Evolutionary conservation across 2,329 filamentous ascomycete species (phyloP).

Genomic region (Cadophora gregata): DNA sequence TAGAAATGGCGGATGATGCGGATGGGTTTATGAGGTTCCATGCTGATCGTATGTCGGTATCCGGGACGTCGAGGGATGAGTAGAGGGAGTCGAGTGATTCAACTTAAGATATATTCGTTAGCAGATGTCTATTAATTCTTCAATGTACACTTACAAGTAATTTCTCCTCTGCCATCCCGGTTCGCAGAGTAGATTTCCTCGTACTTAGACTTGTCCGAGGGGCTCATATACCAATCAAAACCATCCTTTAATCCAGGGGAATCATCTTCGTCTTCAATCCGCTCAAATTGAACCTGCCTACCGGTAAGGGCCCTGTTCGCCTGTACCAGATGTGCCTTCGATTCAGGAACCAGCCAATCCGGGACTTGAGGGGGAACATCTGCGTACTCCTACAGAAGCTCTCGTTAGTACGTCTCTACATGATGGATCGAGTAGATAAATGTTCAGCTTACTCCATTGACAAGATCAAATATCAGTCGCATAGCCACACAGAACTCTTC

Average conservation of each 20-base stretch:
- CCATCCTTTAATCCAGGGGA: constrained; percentile 88
- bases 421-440: constrained; percentile 8
- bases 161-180: constrained; percentile 83
- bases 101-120: constrained; percentile 57
- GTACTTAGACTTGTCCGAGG: constrained; percentile 89
- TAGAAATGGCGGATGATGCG: constrained; percentile 81
- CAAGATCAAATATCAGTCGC: constrained; percentile 94
- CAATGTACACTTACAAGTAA: constrained; percentile 66
- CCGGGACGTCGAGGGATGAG: constrained; percentile 75
- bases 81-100: constrained; percentile 82
- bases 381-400: constrained; percentile 71
- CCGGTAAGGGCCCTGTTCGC: constrained; percentile 80
- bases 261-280: constrained; percentile 82
- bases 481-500: constrained; percentile 99
- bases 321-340: constrained; percentile 88
- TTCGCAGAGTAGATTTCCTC: constrained; percentile 97
- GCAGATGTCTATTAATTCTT: neutral
- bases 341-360: constrained; percentile 97
- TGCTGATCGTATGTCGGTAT: constrained; percentile 84
- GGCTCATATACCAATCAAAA: constrained; percentile 99
- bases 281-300: constrained; percentile 82
- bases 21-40: constrained; percentile 99
- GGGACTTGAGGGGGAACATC: constrained; percentile 87
- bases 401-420: constrained; percentile 8
- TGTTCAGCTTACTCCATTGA: constrained; percentile 79